These are phyloP conservation scores for Bacterosira constricta DNA, from an alignment of 108 stramenopile genomes.

Conservation along the genomic window DNA sequence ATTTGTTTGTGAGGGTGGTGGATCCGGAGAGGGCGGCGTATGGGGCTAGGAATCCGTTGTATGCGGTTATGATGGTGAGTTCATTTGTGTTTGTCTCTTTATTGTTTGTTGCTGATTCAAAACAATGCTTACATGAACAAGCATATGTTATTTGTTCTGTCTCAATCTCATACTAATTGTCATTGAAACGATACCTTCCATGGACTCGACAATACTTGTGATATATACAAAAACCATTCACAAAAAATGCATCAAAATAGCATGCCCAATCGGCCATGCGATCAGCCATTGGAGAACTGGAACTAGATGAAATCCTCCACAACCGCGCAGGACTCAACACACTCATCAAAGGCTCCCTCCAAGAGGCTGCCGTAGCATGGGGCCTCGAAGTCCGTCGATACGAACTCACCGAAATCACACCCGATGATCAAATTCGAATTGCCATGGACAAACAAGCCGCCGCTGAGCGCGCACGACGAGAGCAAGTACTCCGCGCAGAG, in stretches of 20 bases:
- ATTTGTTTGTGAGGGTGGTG: constrained; percentile 94
- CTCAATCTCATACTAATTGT: background rate
- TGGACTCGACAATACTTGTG: too few relatives aligned
- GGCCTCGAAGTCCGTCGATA: constrained; percentile 93
- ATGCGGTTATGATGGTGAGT: constrained; percentile 92
- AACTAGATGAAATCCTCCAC: constrained; percentile 98
- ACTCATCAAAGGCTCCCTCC: constrained; percentile 88
- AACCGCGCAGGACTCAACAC: constrained; percentile 90
- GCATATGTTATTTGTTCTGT: too few relatives aligned
- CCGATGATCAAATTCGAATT: constrained; percentile 93
- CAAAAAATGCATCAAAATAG: too few relatives aligned
- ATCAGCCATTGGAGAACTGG: constrained; percentile 98
- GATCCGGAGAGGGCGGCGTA: constrained; percentile 93
- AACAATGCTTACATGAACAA: too few relatives aligned
- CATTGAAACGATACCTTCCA: background rate
- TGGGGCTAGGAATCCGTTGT: constrained; percentile 94
- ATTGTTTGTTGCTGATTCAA: too few relatives aligned
- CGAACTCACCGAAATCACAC: constrained; percentile 98
- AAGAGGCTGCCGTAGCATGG: constrained; percentile 96
- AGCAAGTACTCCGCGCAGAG: constrained; percentile 95
- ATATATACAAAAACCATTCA: too few relatives aligned
- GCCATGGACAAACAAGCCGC: constrained; percentile 99
- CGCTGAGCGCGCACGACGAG: constrained; percentile 92
- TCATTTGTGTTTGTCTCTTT: background rate
- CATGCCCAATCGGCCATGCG: constrained; percentile 98